Evolutionary conservation across 805 yeast species (phyloP), one percentile per base, ranked within the genome.

Genomic region (Yarrowia porcina): DNA sequence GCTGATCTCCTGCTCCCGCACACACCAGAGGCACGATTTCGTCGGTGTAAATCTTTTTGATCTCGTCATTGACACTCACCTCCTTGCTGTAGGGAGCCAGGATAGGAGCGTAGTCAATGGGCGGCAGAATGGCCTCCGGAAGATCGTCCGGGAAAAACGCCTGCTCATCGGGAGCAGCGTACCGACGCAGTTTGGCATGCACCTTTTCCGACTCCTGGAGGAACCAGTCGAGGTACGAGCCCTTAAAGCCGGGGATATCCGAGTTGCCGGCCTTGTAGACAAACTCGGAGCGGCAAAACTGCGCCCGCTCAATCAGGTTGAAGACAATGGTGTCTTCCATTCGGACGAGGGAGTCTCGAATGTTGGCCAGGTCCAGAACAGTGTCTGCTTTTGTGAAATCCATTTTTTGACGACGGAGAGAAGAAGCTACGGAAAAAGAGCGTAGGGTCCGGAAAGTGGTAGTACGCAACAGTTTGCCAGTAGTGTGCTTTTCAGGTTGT

Each of bases 271-370:
- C 68, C 68, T 81, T 80, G 75, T 94, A 94, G 9, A 91, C 90
- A 17, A 89, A 81, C 1, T 89, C 87, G 61, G 90, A 85, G 30
- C 82, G 81, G 68, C 79, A 85, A 71, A 90, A 93, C 76, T 93
- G 97, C 2, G 97, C 89, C 67, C 99, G 81, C 74, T 94, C 99
- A 65, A 94, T 92, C 68, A 94, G 82, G 64, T 87, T 89, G 79
- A 92, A 94, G 65, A 94, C 88, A 68, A 94, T 91, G 7, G 97
- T 89, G 74, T 94, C 98, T 72, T 94, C 99, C 97, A 94, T 90
- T 62, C 97, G 83, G 39, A 92, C 86, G 50, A 94, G 79, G 17
- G 90, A 88, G 65, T 83, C 85, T 66, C 99, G 84, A 69, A 94
- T 94, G 75, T 94, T 91, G 69, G 78, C 79, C 64, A 94, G 78